A percentile compares a stretch with the other conserved stretches of the same genome.
Evolutionary conservation across 495 filamentous ascomycete species (phyloP).

Genomic region (Oidiodendron maius): DNA sequence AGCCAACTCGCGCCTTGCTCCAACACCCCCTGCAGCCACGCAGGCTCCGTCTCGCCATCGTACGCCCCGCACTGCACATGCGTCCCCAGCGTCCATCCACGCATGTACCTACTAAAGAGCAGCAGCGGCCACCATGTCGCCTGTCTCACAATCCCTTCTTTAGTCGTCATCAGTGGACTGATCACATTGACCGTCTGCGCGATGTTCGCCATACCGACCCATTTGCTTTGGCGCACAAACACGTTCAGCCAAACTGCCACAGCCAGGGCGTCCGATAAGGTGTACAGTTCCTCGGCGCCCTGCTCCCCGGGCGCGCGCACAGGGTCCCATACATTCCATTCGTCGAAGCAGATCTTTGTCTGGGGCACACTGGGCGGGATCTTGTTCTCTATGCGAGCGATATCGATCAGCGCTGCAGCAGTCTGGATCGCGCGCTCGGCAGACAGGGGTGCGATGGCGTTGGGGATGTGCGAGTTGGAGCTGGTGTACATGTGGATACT

Average conservation of each 20-base stretch:
- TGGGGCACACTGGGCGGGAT: slow-evolving; percentile 39
- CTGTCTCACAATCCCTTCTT: slow-evolving; percentile 59
- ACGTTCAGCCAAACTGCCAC: slow-evolving; percentile 72
- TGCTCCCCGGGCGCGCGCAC: slow-evolving; percentile 61
- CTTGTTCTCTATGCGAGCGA: slow-evolving; percentile 63
- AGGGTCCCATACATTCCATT: slow-evolving; percentile 85
- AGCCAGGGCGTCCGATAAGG: slow-evolving; percentile 68
- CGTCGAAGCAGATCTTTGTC: slow-evolving; percentile 72
- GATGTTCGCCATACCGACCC: slow-evolving; percentile 76
- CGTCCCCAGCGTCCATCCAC: slow-evolving; percentile 56
- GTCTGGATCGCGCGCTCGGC: slow-evolving; percentile 74
- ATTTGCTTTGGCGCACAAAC: slow-evolving; percentile 67
- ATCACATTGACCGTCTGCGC: slow-evolving; percentile 79
- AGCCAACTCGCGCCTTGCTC: slow-evolving; percentile 58
- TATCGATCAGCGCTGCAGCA: slow-evolving; percentile 60
- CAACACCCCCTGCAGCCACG: slow-evolving; percentile 56
- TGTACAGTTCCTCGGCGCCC: slow-evolving; percentile 67
- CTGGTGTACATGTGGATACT: slow-evolving; percentile 62
- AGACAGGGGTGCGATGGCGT: slow-evolving; percentile 60
- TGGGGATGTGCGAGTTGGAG: slow-evolving; percentile 40
- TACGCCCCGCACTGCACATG: slow-evolving; percentile 56
- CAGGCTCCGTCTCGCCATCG: slow-evolving; percentile 56
- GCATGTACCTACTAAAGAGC: slow-evolving; percentile 69
- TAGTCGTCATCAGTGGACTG: slow-evolving; percentile 65
- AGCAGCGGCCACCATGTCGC: slow-evolving; percentile 73